Evolutionary conservation across 345 rosid species (phyloP).

Genomic region (Aegle marmelos): DNA sequence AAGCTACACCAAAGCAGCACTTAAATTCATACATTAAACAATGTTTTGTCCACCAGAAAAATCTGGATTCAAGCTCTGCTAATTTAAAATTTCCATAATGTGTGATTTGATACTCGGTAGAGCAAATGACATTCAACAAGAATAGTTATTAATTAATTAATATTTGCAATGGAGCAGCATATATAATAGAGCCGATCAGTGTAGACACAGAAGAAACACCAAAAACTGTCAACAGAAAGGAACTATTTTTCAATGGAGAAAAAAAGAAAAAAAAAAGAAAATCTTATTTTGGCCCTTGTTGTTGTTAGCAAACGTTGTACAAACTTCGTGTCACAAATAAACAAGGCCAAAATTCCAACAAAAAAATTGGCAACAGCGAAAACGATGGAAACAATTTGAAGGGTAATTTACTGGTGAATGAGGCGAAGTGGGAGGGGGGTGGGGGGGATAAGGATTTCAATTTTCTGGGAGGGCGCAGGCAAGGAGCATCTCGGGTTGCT

Average conservation of each 20-base stretch:
- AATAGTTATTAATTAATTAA: not conserved
- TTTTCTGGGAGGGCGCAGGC: too few species aligned
- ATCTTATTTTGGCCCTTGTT: not conserved
- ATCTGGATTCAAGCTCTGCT: not conserved
- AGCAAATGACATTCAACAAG: not conserved
- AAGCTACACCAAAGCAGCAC: not conserved
- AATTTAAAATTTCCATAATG: not conserved
- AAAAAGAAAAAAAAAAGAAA: not conserved
- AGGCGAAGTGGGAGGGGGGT: not conserved
- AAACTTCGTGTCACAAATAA: not conserved
- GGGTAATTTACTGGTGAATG: not conserved
- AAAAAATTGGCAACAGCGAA: too few species aligned
- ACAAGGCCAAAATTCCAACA: not conserved
- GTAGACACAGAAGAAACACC: not conserved
- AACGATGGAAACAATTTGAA: not conserved
- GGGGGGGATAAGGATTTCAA: too few species aligned
- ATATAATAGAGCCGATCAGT: not conserved
- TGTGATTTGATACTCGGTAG: not conserved
- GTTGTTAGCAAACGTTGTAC: not conserved
- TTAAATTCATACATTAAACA: not conserved
- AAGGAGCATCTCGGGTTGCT: not conserved
- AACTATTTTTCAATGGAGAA: not conserved
- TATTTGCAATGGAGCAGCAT: not conserved
- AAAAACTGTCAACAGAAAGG: not conserved
- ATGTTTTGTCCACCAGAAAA: not conserved